phyloP scores from a whole-genome alignment of 1,284 basidiomycete genomes.

The Rhodotorula sp. region DNA sequence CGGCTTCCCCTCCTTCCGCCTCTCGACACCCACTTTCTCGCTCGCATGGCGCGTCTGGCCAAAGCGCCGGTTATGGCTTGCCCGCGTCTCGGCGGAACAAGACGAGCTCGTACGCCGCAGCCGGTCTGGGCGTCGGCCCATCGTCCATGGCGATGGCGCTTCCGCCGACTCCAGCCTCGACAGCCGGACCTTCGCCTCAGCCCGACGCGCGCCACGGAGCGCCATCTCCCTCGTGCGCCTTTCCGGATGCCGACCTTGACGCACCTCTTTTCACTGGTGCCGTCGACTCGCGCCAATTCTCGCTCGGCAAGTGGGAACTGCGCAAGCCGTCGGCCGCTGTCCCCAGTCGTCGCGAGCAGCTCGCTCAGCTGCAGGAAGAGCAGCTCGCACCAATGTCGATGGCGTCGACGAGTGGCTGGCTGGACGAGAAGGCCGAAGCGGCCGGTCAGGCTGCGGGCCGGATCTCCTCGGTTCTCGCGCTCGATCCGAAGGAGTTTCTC shows the following conservation, averaged over 20 bases:
- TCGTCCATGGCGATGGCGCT: neutral
- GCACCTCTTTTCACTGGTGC: conserved; percentile 20
- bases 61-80: neutral
- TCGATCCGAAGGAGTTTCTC: conserved; percentile 21
- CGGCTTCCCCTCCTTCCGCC: neutral
- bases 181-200: neutral
- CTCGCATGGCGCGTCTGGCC: neutral
- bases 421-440: neutral
- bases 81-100: neutral
- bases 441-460: neutral
- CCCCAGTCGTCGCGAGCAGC: neutral
- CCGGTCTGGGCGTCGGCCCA: conserved; percentile 4
- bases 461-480: conserved; percentile 1
- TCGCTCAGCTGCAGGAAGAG: conserved; percentile 10
- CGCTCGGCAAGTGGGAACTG: conserved; percentile 30
- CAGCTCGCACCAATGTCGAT: too few species aligned
- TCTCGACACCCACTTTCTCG: conserved; percentile 17
- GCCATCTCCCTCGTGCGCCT: neutral
- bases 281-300: conserved; percentile 23
- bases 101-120: conserved; percentile 1
- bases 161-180: neutral
- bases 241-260: neutral
- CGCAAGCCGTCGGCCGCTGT: conserved; percentile 10
- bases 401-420: conserved; percentile 2
- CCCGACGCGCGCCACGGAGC: neutral